Base-by-base conservation (phyloP, 441 rosid species). In the Corymbia citriodora region DNA sequence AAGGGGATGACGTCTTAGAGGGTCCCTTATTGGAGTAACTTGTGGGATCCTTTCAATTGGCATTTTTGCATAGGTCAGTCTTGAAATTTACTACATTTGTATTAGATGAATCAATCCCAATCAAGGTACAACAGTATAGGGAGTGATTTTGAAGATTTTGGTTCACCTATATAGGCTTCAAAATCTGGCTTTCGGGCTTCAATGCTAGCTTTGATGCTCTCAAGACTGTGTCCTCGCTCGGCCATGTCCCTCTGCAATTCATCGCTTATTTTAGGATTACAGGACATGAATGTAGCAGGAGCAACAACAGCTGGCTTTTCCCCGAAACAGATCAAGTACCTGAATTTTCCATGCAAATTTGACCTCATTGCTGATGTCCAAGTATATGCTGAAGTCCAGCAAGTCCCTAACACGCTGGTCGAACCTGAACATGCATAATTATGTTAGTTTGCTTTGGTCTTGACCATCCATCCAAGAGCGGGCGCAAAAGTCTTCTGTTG, bases 261-360 rank as follows among this genome's bases (percentile, higher is more conserved):
- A 63, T 87, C 57, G 59, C n/a, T 40, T 40, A 23, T 79, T 40
- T 79, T 45, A 79, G 85, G 85, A 23, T 40, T 40, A 45, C 29
- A 21, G 52, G 52, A 23, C 17, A 79, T 79, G 85, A 23, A 79
- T 79, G 27, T 79, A 40, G 25, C 18, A 79, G 52, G 52, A 21
- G 52, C 49, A 79, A 79, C 85, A 40, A 79, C 3, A 23, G n/a
- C 85, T 3, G 52, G 52, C 85, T 79, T 40, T 45, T 45, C 52
- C 85, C 31, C 15, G 59, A 14, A 7, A 31, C 21, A 5, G 87
- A n/a, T 83, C 55, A 72, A 79, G 27, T 53, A 98, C 99, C 99
- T 98, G 99, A 86, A 98, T 98, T 90, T 98, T 98, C 99, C 99
- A 98, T 79, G 99, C 98, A 93, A 98, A 98, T 87, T 98, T 98